Evolutionary conservation across 2,329 filamentous ascomycete genomes (phyloP).

Genomic region (Taxawa tesnikishii): DNA sequence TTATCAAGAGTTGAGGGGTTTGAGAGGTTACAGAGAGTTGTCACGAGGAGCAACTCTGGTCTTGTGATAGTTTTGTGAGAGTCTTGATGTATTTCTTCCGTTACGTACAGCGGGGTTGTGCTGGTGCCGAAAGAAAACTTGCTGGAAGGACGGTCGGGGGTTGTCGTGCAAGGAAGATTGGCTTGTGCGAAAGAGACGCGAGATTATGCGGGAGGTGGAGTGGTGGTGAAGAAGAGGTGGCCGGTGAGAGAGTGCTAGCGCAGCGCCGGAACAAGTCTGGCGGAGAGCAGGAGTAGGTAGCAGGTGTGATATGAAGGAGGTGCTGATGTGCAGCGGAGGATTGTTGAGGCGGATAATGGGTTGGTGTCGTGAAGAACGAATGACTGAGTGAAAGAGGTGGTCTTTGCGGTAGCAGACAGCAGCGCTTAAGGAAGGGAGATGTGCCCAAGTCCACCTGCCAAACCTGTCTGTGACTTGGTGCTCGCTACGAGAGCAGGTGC

Average conservation of each 20-base stretch:
- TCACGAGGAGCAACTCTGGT: conserved; percentile 3
- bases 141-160: conserved; percentile 6
- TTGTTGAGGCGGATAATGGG: neutral
- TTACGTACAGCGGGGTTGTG: conserved; percentile 7
- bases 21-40: neutral
- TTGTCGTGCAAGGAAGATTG: conserved; percentile 4
- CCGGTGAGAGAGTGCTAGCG: neutral
- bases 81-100: conserved; percentile 6
- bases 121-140: conserved; percentile 6
- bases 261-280: neutral
- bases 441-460: conserved; percentile 2
- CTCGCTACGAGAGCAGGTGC: neutral
- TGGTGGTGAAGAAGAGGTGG: conserved; percentile 5
- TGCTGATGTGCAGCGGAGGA: conserved; percentile 4
- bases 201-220: conserved; percentile 1
- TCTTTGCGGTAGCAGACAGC: neutral
- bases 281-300: neutral
- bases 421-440: neutral
- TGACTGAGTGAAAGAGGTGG: conserved; percentile 2
- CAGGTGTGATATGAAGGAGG: conserved; percentile 1
- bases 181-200: conserved; percentile 1
- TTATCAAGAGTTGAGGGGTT: neutral
- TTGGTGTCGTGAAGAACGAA: conserved; percentile 1
- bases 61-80: neutral
- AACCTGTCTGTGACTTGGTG: conserved; percentile 1